These are phyloP conservation scores for Sporothrix curviconia DNA, from an alignment of 2,329 filamentous ascomycete species.

Conservation along the genomic window DNA sequence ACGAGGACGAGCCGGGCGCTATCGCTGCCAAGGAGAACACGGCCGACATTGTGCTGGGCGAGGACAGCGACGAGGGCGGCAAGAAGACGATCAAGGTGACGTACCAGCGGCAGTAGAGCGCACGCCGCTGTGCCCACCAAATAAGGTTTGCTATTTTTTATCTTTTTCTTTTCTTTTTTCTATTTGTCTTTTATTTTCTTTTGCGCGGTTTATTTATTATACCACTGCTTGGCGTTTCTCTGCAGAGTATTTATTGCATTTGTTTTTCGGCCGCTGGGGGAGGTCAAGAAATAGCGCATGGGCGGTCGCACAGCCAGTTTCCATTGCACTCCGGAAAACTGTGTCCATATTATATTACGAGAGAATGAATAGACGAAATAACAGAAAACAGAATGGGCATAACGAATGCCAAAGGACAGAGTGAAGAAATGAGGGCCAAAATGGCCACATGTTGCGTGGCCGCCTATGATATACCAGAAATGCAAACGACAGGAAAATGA, in stretches of 20 bases:
- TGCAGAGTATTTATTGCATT: constrained; percentile 7
- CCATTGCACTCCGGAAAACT: constrained; percentile 16
- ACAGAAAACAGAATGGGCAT: neutral
- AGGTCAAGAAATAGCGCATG: neutral
- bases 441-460: neutral
- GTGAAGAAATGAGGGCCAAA: no score
- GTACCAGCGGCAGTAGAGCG: constrained; percentile 75
- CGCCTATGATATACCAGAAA: constrained; percentile 8
- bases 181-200: no score
- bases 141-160: constrained; percentile 2
- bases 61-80: constrained; percentile 31
- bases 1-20: constrained; percentile 81
- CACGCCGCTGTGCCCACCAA: neutral
- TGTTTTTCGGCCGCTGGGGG: constrained; percentile 2
- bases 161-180: neutral
- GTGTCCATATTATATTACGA: neutral
- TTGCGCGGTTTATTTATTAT: no score
- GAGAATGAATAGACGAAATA: neutral
- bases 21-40: constrained; percentile 93
- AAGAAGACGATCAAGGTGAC: constrained; percentile 82
- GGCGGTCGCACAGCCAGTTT: constrained; percentile 13
- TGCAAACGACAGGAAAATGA: neutral
- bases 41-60: constrained; percentile 72
- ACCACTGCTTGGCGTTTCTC: no score
- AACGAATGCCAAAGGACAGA: neutral